Conservation (phyloP, 2,329 filamentous ascomycete species). For the Diaporthe sp. region DNA sequence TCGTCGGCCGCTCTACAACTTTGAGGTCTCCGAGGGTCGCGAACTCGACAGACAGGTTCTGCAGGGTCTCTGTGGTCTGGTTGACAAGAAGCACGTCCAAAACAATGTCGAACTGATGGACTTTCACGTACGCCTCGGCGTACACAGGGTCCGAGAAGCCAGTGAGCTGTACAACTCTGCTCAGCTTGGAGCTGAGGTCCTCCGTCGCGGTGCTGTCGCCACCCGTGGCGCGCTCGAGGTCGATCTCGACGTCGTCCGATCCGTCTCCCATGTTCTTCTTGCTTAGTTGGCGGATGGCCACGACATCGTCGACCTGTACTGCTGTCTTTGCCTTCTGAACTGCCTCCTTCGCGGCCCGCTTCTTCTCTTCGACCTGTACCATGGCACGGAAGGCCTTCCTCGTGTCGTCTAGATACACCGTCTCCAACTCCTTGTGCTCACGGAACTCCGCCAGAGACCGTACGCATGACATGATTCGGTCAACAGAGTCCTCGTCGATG, state of each 20-base stretch:
- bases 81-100: conserved; percentile 97
- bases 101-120: conserved; percentile 98
- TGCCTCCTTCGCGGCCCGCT: conserved; percentile 94
- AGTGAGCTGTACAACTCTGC: conserved; percentile 94
- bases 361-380: conserved; percentile 98
- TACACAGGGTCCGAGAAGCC: conserved; percentile 99
- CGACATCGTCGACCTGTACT: conserved; percentile 94
- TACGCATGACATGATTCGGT: conserved; percentile 98
- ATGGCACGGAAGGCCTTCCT: conserved; percentile 96
- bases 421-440: conserved; percentile 90
- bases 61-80: conserved; percentile 95
- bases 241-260: conserved; percentile 86
- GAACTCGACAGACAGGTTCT: conserved; percentile 98
- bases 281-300: conserved; percentile 91
- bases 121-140: conserved; percentile 98
- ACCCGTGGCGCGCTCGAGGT: conserved; percentile 94
- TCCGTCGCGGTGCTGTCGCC: conserved; percentile 84
- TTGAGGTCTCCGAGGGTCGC: conserved; percentile 98
- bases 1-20: conserved; percentile 95
- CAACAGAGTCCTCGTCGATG: conserved; percentile 98
- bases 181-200: conserved; percentile 93
- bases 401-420: conserved; percentile 94
- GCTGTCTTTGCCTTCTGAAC: conserved; percentile 93
- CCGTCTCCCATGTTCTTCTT: conserved; percentile 91
- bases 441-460: conserved; percentile 92